Evolutionary conservation across 2,329 filamentous ascomycete genomes (phyloP).

Genomic region (Aureobasidium namibiae): DNA sequence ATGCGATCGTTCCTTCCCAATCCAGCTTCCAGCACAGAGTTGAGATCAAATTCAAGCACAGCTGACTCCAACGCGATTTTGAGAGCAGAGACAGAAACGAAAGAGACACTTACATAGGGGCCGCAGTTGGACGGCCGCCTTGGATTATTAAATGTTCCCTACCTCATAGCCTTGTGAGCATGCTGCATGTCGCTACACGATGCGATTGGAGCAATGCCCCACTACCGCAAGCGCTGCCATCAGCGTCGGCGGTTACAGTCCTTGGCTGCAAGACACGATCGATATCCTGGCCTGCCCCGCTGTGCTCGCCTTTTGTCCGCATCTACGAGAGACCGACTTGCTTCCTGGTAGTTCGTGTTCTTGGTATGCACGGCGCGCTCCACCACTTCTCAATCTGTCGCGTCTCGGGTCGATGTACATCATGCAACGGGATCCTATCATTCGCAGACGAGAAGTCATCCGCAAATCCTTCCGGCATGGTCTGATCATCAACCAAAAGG

Average conservation of each 20-base stretch:
- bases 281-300: not conserved
- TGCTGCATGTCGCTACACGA: not conserved
- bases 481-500: not conserved
- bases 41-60: not conserved
- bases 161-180: not conserved
- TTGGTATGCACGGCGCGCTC: not conserved
- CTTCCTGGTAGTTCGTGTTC: not conserved
- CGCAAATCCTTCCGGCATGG: not conserved
- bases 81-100: not conserved
- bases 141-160: not conserved
- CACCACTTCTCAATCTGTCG: not conserved
- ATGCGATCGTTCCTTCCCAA: not conserved
- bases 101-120: not conserved
- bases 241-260: conserved; percentile 8
- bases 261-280: not conserved
- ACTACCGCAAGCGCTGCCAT: conserved; percentile 6
- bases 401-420: not conserved
- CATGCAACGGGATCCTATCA: too few species aligned
- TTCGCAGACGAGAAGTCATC: not conserved
- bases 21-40: not conserved
- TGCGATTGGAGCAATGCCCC: conserved; percentile 5
- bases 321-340: not conserved
- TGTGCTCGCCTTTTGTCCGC: not conserved
- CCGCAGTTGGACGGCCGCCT: not conserved
- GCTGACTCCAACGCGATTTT: not conserved